Percentiles rank a stretch among this genome's conserved stretches.
These are phyloP conservation scores for Quercus phellos DNA, from an alignment of 331 rosid species.

Conservation along the genomic window DNA sequence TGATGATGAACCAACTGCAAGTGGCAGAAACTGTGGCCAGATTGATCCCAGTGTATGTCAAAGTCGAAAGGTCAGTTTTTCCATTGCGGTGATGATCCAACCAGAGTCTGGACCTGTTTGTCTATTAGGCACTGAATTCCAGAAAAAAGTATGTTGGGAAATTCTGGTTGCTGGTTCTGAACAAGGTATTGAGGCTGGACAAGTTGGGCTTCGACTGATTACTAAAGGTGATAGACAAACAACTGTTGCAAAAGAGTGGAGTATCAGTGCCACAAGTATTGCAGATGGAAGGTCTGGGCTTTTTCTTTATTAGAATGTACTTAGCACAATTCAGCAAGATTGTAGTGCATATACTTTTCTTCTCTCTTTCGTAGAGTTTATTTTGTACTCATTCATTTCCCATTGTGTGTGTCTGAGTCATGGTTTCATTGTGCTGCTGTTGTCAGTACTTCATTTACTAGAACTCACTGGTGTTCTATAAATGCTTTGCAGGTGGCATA, in stretches of 20 bases:
- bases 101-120: slow-evolving; percentile 99
- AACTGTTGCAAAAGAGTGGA: slow-evolving; percentile 92
- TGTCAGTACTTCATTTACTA: not conserved
- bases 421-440: not conserved
- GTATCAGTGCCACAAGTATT: slow-evolving; percentile 84
- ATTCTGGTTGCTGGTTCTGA: slow-evolving; percentile 96
- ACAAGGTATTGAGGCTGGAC: slow-evolving; percentile 99
- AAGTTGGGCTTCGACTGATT: slow-evolving; percentile 95
- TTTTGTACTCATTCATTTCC: not conserved
- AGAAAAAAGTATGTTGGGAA: slow-evolving; percentile 93
- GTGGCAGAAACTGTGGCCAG: slow-evolving; percentile 83
- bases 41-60: slow-evolving; percentile 78
- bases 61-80: slow-evolving; percentile 77
- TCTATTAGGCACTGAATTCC: slow-evolving; percentile 89
- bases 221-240: slow-evolving; percentile 97
- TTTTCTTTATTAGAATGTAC: slow-evolving; percentile 15
- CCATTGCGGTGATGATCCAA: slow-evolving; percentile 85
- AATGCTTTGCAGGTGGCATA: slow-evolving; percentile 88
- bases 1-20: slow-evolving; percentile 89
- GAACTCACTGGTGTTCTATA: not conserved
- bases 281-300: slow-evolving; percentile 91
- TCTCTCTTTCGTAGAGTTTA: not conserved
- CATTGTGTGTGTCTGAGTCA: not conserved
- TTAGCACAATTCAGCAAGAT: slow-evolving; percentile 4
- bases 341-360: not conserved